Evolutionary conservation across 495 filamentous ascomycete genomes (phyloP), one percentile per base, ranked within the genome.

Genomic region (Penicillium paxilli): DNA sequence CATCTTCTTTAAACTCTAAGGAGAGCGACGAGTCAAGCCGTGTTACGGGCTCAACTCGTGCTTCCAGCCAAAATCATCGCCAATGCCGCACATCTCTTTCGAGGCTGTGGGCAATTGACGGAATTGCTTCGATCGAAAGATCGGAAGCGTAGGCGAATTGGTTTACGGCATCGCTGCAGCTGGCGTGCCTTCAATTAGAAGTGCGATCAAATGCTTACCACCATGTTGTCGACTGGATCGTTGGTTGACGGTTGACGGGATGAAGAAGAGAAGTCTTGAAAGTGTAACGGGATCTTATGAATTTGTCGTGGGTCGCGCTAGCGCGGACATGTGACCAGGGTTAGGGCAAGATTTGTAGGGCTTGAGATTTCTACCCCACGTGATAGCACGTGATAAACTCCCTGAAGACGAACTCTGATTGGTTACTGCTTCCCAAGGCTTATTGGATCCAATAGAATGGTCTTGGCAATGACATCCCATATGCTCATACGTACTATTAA

Each of bases 1-100:
- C 67, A 83, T 89, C 87, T 90, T 89, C 83, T 82, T 84, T 89
- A 78, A 86, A 91, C 91, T 95, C 91, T 96, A 96, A 42, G 40
- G 88, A 91, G 87, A 80, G 77, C 74, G 35, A 72, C 69, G 75
- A 79, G 73, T 64, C 52, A 55, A 76, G 74, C 65, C 55, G 79
- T 83, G 80, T 87, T 81, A 74, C 83, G 48, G 61, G 60, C 78
- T 76, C 81, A 74, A 75, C 75, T 64, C 70, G 70, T 78, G 78
- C 69, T 88, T 92, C 89, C 87, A 92, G 90, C 87, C 90, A 89
- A 38, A 75, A 79, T 88, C 85, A 81, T 88, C 84, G 83, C 83
- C 81, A 75, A 77, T 66, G 49, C 60, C 59, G n/a, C 32, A 65
- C 64, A 70, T 71, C 68, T 69, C 56, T 70, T 64, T 62, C 57